phyloP scores from a whole-genome alignment of 2,329 filamentous ascomycete species.

The Fusarium verticillioides region DNA sequence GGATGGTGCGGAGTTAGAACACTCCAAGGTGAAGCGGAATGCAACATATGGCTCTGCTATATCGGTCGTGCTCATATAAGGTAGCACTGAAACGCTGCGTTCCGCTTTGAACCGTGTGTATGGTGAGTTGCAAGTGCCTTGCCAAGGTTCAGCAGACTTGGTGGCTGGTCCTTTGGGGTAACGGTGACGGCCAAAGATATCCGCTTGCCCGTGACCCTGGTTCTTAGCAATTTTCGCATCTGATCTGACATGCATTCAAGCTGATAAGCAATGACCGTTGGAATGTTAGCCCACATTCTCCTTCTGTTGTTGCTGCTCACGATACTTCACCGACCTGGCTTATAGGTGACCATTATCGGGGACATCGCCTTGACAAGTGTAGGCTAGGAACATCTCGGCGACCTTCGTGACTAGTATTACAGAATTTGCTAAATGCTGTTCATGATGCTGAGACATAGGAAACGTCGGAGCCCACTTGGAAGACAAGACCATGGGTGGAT shows the following conservation, averaged over 20 bases:
- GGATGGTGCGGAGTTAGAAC: not conserved
- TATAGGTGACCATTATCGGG: rapidly evolving
- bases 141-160: not conserved
- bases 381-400: not conserved
- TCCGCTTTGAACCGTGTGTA: not conserved
- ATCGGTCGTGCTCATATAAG: not conserved
- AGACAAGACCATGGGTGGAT: not conserved
- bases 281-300: no score
- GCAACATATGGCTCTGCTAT: not conserved
- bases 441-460: no score
- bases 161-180: not conserved
- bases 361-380: not conserved
- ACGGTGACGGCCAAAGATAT: not conserved
- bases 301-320: not conserved
- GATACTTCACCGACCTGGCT: rapidly evolving
- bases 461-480: no score
- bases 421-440: rapidly evolving
- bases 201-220: not conserved
- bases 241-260: not conserved
- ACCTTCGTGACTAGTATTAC: not conserved
- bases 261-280: not conserved
- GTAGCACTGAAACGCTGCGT: not conserved
- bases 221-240: not conserved
- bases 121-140: not conserved
- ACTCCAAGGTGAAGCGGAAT: not conserved